Base-by-base conservation (phyloP, 306 rosid genomes). In the Echinosophora koreensis region DNA sequence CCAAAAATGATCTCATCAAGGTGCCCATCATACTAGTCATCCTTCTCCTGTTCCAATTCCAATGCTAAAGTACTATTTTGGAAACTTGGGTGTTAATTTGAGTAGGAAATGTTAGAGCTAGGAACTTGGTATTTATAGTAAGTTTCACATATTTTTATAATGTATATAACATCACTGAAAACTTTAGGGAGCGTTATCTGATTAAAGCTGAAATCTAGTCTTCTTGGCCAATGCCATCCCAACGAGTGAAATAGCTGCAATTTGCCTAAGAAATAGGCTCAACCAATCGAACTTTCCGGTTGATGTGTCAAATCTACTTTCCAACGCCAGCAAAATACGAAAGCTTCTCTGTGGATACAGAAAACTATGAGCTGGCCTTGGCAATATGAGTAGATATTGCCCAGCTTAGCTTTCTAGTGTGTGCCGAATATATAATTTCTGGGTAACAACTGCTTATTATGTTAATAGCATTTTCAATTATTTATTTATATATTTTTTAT, bases 251-350 rank as follows among this genome's bases (percentile, higher is more conserved):
- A 69, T 49, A 28, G 57, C 32, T 30, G 78, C 71, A 69, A 71
- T 37, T 82, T 82, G 82, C 70, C 6, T 5, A 72, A 35, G 11
- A 56, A 42, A 76, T 55, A 30, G 1, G 28, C 10, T 18, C 41
- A 58, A 0, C 82, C 79, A 77, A 77, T 77, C 14, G 51, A 32
- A 10, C 22, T 2, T 37, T 57, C 1, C 32, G 42, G 74, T 65
- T 73, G 80, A 69, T 76, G 85, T 82, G 80, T 83, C 61, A 83
- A 66, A 16, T 66, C 80, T 22, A 60, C 86, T 83, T 83, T 82
- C 61, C 76, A 65, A 34, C 16, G 55, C 57, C 68, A 51, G 15
- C 51, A 60, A 30, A 49, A 30, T 69, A 27, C 1, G 39, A 49
- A 44, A 34, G 67, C 22, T 32, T 61, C 46, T 58, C 2, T 51